Evolutionary conservation across 306 rosid species (phyloP), one percentile per base, ranked within the genome.

Genomic region (Astragalus membranaceus): DNA sequence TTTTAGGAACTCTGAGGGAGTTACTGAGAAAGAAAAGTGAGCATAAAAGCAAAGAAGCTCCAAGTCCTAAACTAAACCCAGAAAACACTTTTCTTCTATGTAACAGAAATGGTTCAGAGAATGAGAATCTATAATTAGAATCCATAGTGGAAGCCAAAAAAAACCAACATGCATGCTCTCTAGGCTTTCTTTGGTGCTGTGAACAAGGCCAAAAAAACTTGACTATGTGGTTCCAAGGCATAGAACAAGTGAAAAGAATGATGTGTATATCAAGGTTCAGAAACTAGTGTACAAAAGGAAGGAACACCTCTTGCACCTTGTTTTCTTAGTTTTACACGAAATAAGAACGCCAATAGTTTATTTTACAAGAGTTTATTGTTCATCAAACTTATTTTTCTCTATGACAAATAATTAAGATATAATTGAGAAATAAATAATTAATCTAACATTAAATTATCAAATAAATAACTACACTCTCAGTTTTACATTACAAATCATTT

Each of bases 11-110:
- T 17, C 29, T 62, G 11, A 75, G 56, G 14, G 87, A 83, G 15
- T 39, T 62, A 41, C 69, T 59, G 8, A 90, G 80, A 6, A 78
- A 80, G 13, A 85, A 72, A 12, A 86, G 20, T 17, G 67, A 63
- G 26, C 84, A 36, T 33, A 89, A 11, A 79, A 82, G 8, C 43
- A 94, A 52, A 71, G 88, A 87, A 74, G 74, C 70, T 51, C 69
- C 88, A 69, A 86, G 20, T 51, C 92, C 87, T 47, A 91, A 84
- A 75, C 85, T 77, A 51, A 87, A 85, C 33, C 92, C 84, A 70
- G 95, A 88, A 79, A 84, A 74, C 4, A 91, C 74, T 65, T 83
- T 89, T 44, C 95, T 87, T 75, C 80, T 81, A 1, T 79, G 82
- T 9, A 81, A 71, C 4, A 57, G 46, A 73, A 86, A 70, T 33